Conservation (phyloP, 2,329 filamentous ascomycete species). For the Microsporum ferrugineum region DNA sequence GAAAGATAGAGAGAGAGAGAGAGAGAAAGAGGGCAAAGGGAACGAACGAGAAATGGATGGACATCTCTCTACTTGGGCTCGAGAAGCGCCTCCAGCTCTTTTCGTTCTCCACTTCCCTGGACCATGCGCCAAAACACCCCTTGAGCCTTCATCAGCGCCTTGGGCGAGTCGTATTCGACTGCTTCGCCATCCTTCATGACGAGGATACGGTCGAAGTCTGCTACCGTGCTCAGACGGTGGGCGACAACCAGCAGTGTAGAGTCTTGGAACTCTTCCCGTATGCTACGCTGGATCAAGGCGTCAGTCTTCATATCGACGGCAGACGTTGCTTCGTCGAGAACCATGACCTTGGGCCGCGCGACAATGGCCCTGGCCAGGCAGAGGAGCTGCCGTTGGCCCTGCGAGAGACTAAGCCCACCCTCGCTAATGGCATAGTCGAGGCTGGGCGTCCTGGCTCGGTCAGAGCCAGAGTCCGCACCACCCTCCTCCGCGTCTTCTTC, state of each 20-base stretch:
- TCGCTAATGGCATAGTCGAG: constrained; percentile 2
- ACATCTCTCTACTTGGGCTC: background rate
- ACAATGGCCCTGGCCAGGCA: constrained; percentile 53
- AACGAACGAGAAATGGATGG: background rate
- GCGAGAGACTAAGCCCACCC: constrained; percentile 51
- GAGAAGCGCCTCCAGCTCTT: background rate
- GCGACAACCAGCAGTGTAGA: constrained; percentile 56
- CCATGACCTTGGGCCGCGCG: constrained; percentile 48
- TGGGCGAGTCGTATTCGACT: constrained; percentile 10
- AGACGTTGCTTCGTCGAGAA: constrained; percentile 57
- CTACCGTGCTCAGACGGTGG: constrained; percentile 52
- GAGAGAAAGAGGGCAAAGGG: background rate
- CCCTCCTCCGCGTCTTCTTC: background rate
- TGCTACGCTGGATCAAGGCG: constrained; percentile 41
- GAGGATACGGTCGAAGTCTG: constrained; percentile 45
- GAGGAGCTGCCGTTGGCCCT: constrained; percentile 55
- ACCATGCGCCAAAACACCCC: constrained; percentile 6
- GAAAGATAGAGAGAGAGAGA: background rate
- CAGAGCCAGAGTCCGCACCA: background rate
- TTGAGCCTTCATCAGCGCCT: background rate
- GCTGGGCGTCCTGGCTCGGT: background rate
- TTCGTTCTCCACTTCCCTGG: constrained; percentile 3
- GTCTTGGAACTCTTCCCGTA: constrained; percentile 45
- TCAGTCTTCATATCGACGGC: constrained; percentile 54
- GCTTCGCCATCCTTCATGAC: constrained; percentile 44